Percentiles rank a stretch among this genome's conserved stretches.
These are phyloP conservation scores for Ambispora gerdemannii DNA, from an alignment of 192 early-diverging fungal genomes.

Conservation along the genomic window DNA sequence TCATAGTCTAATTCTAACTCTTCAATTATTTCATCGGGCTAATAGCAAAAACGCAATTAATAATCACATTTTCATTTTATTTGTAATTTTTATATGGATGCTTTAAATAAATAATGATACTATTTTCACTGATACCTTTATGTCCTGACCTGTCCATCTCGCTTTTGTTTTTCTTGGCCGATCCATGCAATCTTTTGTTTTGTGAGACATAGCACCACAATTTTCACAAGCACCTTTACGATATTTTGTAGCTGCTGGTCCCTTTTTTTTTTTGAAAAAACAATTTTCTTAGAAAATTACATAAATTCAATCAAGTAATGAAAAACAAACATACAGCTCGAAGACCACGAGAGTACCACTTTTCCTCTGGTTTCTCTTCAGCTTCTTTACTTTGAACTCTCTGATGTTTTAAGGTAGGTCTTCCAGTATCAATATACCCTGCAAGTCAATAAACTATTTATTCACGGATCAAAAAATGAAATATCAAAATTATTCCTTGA, in stretches of 20 bases:
- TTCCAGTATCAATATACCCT: slow-evolving; percentile 77
- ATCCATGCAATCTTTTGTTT: slow-evolving; percentile 91
- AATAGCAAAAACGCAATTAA: slow-evolving; percentile 27
- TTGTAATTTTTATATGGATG: too few species aligned
- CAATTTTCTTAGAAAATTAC: too few species aligned
- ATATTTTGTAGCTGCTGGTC: slow-evolving; percentile 84
- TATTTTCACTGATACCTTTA: slow-evolving; percentile 44
- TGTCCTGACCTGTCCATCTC: slow-evolving; percentile 78
- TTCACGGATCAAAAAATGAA: background rate
- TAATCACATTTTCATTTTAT: background rate
- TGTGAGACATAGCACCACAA: slow-evolving; percentile 95
- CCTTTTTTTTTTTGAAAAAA: too few species aligned
- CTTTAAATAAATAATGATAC: slow-evolving; percentile 3
- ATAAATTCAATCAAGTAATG: too few species aligned
- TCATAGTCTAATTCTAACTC: slow-evolving; percentile 81
- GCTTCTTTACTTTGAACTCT: slow-evolving; percentile 42
- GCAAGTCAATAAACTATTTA: background rate
- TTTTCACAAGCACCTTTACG: slow-evolving; percentile 96
- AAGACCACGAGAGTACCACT: slow-evolving; percentile 81
- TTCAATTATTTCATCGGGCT: slow-evolving; percentile 81
- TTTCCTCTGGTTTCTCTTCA: slow-evolving; percentile 41
- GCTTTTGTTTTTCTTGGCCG: slow-evolving; percentile 87
- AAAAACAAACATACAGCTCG: slow-evolving; percentile 60
- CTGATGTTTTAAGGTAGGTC: slow-evolving; percentile 88
- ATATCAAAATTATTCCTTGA: slow-evolving; percentile 39